These are phyloP conservation scores for Pontederia crassipes DNA, from an alignment of 176 grass and related monocot species.

Conservation along the genomic window DNA sequence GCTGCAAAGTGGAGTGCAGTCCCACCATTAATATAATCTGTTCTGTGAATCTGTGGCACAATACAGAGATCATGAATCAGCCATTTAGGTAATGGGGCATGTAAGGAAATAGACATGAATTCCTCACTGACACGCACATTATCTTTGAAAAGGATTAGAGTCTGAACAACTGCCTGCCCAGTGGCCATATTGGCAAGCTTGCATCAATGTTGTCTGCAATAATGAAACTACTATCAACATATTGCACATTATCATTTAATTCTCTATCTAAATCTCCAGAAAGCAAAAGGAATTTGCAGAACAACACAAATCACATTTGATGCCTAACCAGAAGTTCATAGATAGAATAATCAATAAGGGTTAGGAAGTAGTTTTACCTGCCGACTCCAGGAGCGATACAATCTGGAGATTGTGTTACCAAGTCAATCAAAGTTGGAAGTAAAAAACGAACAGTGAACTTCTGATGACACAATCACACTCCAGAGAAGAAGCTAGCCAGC, in stretches of 20 bases:
- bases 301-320: neutral
- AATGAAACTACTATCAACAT: neutral
- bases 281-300: too few relatives aligned
- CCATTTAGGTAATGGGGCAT: neutral
- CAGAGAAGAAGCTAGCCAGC: neutral
- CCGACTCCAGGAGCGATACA: conserved; percentile 60
- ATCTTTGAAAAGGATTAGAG: conserved; percentile 70
- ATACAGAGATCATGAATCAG: neutral
- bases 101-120: neutral
- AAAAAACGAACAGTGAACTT: neutral
- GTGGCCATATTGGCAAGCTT: conserved; percentile 90
- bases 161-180: conserved; percentile 81
- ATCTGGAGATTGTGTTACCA: conserved; percentile 42
- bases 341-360: neutral
- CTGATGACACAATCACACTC: conserved; percentile 1
- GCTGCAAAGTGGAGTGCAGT: conserved; percentile 86
- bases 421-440: conserved; percentile 13
- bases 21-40: conserved; percentile 79
- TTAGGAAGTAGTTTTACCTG: conserved; percentile 34
- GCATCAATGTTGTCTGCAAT: conserved; percentile 87
- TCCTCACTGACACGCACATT: conserved; percentile 36
- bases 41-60: conserved; percentile 60
- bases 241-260: too few relatives aligned
- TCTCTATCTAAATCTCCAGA: too few relatives aligned
- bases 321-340: neutral